Evolutionary conservation across 225 moss, liverwort and hornwort genomes (phyloP).

Genomic region (Bryoerythrophyllum caledonicum): DNA sequence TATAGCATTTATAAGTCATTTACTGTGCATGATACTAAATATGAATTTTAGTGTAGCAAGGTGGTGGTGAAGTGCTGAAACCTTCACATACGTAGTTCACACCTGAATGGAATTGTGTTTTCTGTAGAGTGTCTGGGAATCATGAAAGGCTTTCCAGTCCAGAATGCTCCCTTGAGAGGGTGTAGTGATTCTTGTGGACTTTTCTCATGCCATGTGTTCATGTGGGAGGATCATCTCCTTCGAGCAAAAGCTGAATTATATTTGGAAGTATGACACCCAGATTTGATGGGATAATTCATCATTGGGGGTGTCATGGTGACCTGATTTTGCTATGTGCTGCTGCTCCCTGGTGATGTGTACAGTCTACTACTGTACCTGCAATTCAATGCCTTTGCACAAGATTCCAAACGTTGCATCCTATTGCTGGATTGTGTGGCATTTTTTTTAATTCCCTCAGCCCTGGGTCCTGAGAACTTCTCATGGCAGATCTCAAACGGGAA

Average conservation of each 20-base stretch:
- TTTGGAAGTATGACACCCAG: not conserved
- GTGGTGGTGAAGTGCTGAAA: not conserved
- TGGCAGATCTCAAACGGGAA: too few species aligned
- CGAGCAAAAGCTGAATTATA: not conserved
- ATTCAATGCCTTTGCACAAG: not conserved
- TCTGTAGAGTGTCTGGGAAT: not conserved
- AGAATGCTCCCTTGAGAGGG: not conserved
- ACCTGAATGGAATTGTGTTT: not conserved
- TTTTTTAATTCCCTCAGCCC: too few species aligned
- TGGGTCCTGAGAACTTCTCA: too few species aligned
- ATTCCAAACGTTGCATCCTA: not conserved
- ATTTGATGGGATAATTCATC: not conserved
- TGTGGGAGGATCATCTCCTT: not conserved
- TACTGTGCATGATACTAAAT: too few species aligned
- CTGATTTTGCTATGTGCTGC: not conserved
- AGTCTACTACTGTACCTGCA: too few species aligned
- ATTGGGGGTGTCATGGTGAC: not conserved
- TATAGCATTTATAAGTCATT: too few species aligned
- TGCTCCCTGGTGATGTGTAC: too few species aligned
- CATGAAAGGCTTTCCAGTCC: not conserved
- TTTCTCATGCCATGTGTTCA: constrained; percentile 15
- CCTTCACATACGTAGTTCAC: constrained; percentile 9
- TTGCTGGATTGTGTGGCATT: not conserved
- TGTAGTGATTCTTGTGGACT: constrained; percentile 16
- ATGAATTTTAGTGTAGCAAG: too few species aligned